Evolutionary conservation across 2,329 filamentous ascomycete species (phyloP).

Genomic region (Incumbomyces lentus): DNA sequence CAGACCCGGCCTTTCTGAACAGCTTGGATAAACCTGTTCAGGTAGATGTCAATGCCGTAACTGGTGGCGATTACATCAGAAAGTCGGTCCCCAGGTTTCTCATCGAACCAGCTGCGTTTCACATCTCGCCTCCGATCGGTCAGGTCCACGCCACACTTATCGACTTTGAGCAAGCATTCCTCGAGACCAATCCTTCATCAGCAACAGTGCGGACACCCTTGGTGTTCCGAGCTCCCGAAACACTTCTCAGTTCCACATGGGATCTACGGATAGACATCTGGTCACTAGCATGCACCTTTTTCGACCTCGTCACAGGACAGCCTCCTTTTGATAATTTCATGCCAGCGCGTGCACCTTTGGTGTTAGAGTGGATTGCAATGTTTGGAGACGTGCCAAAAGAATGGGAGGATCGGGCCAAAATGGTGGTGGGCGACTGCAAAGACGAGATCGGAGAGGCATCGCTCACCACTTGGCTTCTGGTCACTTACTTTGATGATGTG

Average conservation of each 20-base stretch:
- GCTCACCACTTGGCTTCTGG: no score
- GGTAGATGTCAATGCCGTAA: no score
- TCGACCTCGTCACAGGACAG: not conserved
- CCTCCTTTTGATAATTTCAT: not conserved
- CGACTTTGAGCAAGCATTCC: conserved; percentile 17
- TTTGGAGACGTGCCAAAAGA: not conserved
- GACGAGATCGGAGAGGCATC: no score
- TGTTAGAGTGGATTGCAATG: no score
- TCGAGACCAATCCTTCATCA: conserved; percentile 8
- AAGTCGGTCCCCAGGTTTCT: no score
- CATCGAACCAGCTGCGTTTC: no score
- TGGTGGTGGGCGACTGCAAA: no score
- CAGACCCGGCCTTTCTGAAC: conserved; percentile 10
- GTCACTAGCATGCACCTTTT: not conserved
- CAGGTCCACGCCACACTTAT: conserved; percentile 11
- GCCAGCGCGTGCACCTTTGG: no score
- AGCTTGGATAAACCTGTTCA: not conserved
- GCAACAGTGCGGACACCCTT: conserved; percentile 11
- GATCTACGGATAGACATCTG: conserved; percentile 7
- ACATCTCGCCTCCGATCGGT: no score
- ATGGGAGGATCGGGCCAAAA: not conserved
- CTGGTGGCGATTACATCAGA: no score
- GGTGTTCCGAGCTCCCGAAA: conserved; percentile 18
- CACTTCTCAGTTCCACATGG: conserved; percentile 12
- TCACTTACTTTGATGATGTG: no score